These are phyloP conservation scores for Ichthyophthirius multifiliis DNA, from an alignment of 169 alveolate species.

Conservation along the genomic window DNA sequence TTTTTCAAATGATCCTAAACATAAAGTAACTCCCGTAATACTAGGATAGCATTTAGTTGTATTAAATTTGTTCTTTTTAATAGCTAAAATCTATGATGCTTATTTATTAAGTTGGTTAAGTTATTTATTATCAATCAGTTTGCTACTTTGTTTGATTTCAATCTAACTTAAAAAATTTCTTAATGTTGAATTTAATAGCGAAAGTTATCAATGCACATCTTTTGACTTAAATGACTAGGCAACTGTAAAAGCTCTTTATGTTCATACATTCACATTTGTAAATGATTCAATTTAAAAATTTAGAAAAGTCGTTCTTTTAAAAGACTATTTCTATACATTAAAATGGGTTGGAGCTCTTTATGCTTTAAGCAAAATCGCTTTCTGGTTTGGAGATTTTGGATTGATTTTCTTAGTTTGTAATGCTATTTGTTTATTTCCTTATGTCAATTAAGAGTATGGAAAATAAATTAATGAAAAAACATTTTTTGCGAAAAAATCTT, in stretches of 20 bases:
- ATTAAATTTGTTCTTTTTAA: not conserved
- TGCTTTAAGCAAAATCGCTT: not conserved
- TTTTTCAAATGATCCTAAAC: conserved; percentile 10
- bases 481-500: not conserved
- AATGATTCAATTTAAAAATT: not conserved
- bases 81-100: not conserved
- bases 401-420: not conserved
- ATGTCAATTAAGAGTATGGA: not conserved
- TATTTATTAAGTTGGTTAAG: not conserved
- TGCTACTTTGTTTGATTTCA: not conserved
- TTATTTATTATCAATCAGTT: not conserved
- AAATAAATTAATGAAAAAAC: not conserved
- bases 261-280: not conserved
- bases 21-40: not conserved
- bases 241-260: not conserved
- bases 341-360: not conserved
- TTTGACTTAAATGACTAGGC: not conserved
- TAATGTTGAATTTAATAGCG: not conserved
- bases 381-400: not conserved
- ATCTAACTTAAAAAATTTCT: not conserved
- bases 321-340: not conserved
- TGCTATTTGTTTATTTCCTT: not conserved
- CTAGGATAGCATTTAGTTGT: not conserved
- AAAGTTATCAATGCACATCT: not conserved
- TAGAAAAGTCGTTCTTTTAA: not conserved